Base-by-base conservation (phyloP, 345 rosid species). In the Corchorus capsularis region DNA sequence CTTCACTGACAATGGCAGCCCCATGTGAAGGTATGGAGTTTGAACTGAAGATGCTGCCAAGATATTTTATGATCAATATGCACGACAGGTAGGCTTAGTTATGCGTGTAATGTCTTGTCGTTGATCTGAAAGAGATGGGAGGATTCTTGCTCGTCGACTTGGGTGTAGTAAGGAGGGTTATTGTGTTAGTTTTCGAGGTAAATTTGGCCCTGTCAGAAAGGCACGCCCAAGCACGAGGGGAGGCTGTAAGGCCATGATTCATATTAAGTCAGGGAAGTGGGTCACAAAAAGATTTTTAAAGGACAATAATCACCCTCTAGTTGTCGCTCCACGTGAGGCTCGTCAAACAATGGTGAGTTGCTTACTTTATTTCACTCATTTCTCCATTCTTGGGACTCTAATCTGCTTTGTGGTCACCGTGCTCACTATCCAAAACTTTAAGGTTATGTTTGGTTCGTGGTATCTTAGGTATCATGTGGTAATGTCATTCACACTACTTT, bases 21-120 rank as follows among this genome's bases (percentile, higher is more conserved):
- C 98, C 98, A 43, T 49, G 56, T 32, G 96, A 88, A 49, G 97
- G 98, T 11, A 86, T 93, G 97, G 94, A 87, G 64, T 91, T 92
- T 80, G 96, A 91, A 16, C 97, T 0, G 97, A 94, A 84, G 97
- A 91, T 34, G 94, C 93, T 12, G 96, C 97, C 20, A 94, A 92
- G 85, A 69, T 92, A 60, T 92, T 91, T 72, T 92, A 94, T 49
- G 98, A 91, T 54, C 91, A 90, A 53, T 94, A 94, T 88, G 91
- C 98, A 4, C 87, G 94, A 43, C 80, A 39, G 53, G 74, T 91
- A 75, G 98, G 98, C 7, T 94, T 94, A 72, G 97, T 92, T 1
- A 94, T 94, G 96, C 98, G 96, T 16, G 96, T 92, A 71, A 92
- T 92, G 97, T 91, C 96, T 77, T 94, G 98, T 68, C 92, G 97